Evolutionary conservation across 169 alveolate genomes (phyloP), one percentile per base, ranked within the genome.

Genomic region (Plasmodium yoelii): DNA sequence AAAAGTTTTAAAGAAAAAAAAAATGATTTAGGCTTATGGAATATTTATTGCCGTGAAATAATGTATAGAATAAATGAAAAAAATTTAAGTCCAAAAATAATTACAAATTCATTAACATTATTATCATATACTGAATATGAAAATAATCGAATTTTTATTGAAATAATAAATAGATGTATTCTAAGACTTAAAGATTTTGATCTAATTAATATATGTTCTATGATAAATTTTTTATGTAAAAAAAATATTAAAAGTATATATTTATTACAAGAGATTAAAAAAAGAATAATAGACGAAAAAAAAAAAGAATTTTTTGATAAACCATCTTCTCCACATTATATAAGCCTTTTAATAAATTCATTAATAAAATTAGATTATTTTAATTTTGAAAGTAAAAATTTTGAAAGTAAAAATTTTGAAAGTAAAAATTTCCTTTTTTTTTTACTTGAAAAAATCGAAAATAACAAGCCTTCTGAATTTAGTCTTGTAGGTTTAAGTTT

Each of bases 161-260:
- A 74, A 65, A 67, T 74, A 1, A 19, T 74, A 55, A 74, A 74
- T 74, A 68, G 88, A 15, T 74, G 88, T 26, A 74, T 74, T 74
- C 56, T 74, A n/a, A 63, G 88, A 5, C 55, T 74, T 13, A 55
- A 65, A 8, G 72, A 74, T 19, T 74, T 74, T 61, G 88, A 74
- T 39, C 28, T 74, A 9, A 55, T 74, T 64, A 65, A 74, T 67
- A 46, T 74, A 53, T 74, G 75, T 61, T 64, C 88, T 6, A 34
- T 74, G 65, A 18, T 74, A 6, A 74, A 13, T 39, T 63, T 73
- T 1, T 47, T 74, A 53, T 39, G 71, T 18, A 47, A 65, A 34
- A 74, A 46, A 75, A 63, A 61, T 65, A n/a, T 74, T 34, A 47
- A n/a, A n/a, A 74, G 65, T 53, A 22, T 55, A 19, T 74, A 74